These are phyloP conservation scores for Cercospora nicotianae DNA, from an alignment of 2,329 filamentous ascomycete genomes.

Conservation along the genomic window DNA sequence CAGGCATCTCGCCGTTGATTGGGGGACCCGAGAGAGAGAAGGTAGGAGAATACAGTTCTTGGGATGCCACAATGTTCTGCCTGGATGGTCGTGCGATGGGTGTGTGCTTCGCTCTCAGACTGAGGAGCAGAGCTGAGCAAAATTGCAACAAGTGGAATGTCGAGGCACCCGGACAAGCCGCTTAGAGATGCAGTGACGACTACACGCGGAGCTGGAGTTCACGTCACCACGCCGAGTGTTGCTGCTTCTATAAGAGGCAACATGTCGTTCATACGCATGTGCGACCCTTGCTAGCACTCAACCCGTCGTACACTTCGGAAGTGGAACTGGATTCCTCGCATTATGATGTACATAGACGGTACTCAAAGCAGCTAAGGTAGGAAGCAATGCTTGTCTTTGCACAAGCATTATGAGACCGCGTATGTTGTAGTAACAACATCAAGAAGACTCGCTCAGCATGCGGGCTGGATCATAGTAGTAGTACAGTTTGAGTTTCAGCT, in stretches of 20 bases:
- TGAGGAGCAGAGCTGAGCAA: background rate
- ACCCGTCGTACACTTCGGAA: background rate
- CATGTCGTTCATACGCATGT: background rate
- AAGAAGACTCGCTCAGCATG: background rate
- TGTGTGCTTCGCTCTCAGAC: background rate
- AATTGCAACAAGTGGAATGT: background rate
- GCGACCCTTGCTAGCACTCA: background rate
- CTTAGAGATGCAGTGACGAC: background rate
- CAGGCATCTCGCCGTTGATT: no score
- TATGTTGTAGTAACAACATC: background rate
- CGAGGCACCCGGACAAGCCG: background rate
- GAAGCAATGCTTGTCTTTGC: background rate
- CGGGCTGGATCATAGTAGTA: background rate
- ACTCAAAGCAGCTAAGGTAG: background rate
- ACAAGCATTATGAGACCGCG: background rate
- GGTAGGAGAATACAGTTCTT: background rate
- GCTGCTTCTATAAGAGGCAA: background rate
- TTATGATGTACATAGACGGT: background rate
- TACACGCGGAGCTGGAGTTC: background rate
- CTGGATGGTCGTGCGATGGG: background rate
- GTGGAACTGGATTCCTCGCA: background rate
- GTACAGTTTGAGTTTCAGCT: background rate
- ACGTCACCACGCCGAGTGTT: background rate
- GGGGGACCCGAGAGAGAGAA: background rate
- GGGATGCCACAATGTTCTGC: background rate